Percentiles rank a stretch among this genome's conserved stretches.
Conservation (phyloP, 352 stramenopile genomes). For the Phytophthora pinifolia region DNA sequence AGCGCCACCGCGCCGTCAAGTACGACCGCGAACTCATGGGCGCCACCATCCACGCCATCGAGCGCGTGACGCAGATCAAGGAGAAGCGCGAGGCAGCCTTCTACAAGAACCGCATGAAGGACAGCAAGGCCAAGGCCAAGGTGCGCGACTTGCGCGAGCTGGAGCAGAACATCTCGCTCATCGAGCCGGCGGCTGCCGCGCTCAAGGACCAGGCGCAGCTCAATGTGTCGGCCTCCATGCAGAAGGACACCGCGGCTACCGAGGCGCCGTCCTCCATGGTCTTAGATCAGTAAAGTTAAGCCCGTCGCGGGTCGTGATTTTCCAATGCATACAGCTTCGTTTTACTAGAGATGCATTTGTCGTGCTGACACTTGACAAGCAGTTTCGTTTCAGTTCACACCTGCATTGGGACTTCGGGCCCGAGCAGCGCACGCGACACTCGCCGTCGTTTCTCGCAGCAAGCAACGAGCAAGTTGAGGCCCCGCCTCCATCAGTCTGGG, state of each 20-base stretch:
- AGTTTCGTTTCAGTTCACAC: not conserved
- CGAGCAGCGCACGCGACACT: constrained; percentile 2
- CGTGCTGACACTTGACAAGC: not conserved
- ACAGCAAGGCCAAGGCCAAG: constrained; percentile 79
- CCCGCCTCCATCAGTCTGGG: constrained; percentile 23
- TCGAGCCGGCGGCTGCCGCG: constrained; percentile 67
- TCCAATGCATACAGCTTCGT: constrained; percentile 38
- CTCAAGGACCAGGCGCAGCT: constrained; percentile 82
- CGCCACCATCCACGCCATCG: constrained; percentile 98
- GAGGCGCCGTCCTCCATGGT: constrained; percentile 77
- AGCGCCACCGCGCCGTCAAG: constrained; percentile 98
- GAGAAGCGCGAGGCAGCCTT: constrained; percentile 95
- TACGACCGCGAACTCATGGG: constrained; percentile 99
- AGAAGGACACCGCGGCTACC: constrained; percentile 60
- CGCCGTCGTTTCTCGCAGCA: constrained; percentile 20
- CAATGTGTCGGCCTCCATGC: constrained; percentile 57
- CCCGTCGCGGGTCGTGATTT: constrained; percentile 23
- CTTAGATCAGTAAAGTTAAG: constrained; percentile 83
- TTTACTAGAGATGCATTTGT: constrained; percentile 10
- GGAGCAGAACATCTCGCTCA: constrained; percentile 85
- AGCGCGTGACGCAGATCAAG: constrained; percentile 97
- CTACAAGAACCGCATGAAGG: constrained; percentile 98
- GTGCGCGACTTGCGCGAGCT: constrained; percentile 79
- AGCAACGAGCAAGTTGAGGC: not conserved
- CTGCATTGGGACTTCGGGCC: constrained; percentile 6